Percentiles rank a stretch among this genome's conserved stretches.
phyloP scores from a whole-genome alignment of 129 eudicot genomes.

The Pseudognaphalium luteoalbum region DNA sequence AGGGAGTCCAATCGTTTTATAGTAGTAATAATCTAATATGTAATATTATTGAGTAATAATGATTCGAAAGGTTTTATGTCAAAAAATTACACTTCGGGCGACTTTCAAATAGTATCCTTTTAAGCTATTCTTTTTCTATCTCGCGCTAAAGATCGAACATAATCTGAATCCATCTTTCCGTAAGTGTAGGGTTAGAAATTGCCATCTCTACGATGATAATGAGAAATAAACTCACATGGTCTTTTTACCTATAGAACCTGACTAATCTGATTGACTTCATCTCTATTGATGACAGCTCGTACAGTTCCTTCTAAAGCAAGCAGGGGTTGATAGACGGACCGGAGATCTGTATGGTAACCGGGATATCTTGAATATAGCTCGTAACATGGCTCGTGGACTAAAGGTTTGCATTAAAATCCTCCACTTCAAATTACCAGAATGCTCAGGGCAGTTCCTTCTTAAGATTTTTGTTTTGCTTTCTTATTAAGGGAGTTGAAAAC shows the following conservation, averaged over 20 bases:
- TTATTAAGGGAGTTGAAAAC: constrained; percentile 85
- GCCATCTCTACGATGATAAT: neutral
- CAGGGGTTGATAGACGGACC: constrained; percentile 89
- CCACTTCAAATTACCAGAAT: neutral
- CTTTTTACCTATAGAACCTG: constrained; percentile 3
- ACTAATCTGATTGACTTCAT: constrained; percentile 12
- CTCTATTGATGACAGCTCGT: constrained; percentile 69
- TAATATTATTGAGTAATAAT: neutral
- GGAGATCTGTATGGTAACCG: constrained; percentile 97
- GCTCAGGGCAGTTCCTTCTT: neutral
- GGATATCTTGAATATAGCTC: constrained; percentile 87
- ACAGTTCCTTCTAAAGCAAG: constrained; percentile 91
- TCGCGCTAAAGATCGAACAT: neutral
- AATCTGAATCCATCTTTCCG: neutral
- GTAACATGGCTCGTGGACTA: constrained; percentile 98
- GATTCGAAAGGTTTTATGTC: neutral
- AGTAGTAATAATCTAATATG: neutral
- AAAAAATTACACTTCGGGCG: neutral
- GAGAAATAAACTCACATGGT: neutral
- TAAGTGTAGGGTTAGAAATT: neutral
- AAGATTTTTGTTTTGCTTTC: constrained; percentile 14
- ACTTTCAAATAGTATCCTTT: neutral
- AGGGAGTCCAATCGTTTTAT: neutral
- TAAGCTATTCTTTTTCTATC: neutral
- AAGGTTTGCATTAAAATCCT: constrained; percentile 50